Conservation (phyloP, 2,329 filamentous ascomycete species). For the Curvularia sp. region DNA sequence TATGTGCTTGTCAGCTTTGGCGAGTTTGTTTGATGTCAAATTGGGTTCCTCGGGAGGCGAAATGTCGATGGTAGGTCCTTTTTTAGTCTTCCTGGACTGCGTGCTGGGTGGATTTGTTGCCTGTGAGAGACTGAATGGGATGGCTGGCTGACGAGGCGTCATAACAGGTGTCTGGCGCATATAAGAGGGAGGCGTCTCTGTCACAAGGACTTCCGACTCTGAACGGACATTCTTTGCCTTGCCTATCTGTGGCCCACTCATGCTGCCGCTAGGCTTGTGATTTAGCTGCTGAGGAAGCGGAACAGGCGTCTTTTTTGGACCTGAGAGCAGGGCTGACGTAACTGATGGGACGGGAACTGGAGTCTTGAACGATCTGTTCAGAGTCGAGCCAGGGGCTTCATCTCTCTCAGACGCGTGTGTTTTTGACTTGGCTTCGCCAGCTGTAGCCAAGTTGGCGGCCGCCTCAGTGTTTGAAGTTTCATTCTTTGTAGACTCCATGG, state of each 20-base stretch:
- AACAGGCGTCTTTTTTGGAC: conserved; percentile 17
- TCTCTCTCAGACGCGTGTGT: conserved; percentile 2
- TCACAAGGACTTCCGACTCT: conserved; percentile 18
- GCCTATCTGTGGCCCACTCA: neutral
- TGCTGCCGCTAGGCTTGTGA: neutral
- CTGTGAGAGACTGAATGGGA: conserved; percentile 23
- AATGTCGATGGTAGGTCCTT: conserved; percentile 3
- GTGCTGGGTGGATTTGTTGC: neutral
- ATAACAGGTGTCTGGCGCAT: conserved; percentile 7
- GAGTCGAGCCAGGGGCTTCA: neutral
- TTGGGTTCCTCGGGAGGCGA: conserved; percentile 7
- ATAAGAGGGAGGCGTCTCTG: conserved; percentile 27
- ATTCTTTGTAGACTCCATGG: neutral
- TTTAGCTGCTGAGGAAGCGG: conserved; percentile 1
- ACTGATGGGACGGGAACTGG: neutral
- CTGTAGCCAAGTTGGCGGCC: neutral
- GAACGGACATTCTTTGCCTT: neutral
- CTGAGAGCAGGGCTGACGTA: conserved; percentile 2
- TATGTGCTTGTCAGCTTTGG: neutral
- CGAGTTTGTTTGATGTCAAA: neutral
- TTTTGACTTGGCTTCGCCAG: conserved; percentile 7
- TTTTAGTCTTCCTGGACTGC: conserved; percentile 2
- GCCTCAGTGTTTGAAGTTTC: neutral
- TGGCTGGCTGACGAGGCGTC: conserved; percentile 12
- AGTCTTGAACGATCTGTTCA: neutral